These are phyloP conservation scores for Strigomonas culicis DNA, from an alignment of 208 protist species.

Conservation along the genomic window DNA sequence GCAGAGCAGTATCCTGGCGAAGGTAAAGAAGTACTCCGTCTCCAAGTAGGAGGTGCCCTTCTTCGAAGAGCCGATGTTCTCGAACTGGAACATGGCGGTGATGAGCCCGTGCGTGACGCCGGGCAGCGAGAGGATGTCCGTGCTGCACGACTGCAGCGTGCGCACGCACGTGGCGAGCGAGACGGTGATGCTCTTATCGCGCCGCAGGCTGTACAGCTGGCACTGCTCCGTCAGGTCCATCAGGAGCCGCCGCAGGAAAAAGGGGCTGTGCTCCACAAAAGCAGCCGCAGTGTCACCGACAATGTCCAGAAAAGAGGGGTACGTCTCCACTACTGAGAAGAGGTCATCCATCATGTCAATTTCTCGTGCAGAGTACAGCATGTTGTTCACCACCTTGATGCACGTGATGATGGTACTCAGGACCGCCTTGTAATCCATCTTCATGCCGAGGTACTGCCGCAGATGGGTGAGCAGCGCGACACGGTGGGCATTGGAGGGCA, in stretches of 20 bases:
- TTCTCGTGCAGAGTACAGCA: conserved; percentile 41
- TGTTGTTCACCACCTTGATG: conserved; percentile 35
- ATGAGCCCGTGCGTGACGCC: too few relatives aligned
- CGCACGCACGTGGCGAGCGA: too few relatives aligned
- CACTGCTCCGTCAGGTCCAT: conserved; percentile 8
- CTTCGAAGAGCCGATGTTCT: too few relatives aligned
- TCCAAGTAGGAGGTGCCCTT: conserved; percentile 14
- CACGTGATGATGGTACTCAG: conserved; percentile 53
- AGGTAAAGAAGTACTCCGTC: conserved; percentile 56
- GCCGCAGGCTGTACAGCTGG: too few relatives aligned
- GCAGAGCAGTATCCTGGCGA: conserved; percentile 43
- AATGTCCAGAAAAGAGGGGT: conserved; percentile 28
- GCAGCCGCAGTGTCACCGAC: conserved; percentile 28
- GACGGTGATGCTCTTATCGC: too few relatives aligned
- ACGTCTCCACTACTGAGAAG: conserved; percentile 23
- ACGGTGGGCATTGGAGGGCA: conserved; percentile 49
- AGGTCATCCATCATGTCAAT: conserved; percentile 49
- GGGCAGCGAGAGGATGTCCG: too few relatives aligned
- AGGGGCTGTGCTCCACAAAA: conserved; percentile 14
- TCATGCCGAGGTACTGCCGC: conserved; percentile 37
- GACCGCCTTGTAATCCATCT: conserved; percentile 29
- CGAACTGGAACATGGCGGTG: too few relatives aligned
- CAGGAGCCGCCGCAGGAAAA: conserved; percentile 8
- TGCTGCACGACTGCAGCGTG: too few relatives aligned
- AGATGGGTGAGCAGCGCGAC: conserved; percentile 40